Percentiles rank a stretch among this genome's conserved stretches.
These are phyloP conservation scores for Cordyceps militaris DNA, from an alignment of 2,329 filamentous ascomycete species.

Conservation along the genomic window DNA sequence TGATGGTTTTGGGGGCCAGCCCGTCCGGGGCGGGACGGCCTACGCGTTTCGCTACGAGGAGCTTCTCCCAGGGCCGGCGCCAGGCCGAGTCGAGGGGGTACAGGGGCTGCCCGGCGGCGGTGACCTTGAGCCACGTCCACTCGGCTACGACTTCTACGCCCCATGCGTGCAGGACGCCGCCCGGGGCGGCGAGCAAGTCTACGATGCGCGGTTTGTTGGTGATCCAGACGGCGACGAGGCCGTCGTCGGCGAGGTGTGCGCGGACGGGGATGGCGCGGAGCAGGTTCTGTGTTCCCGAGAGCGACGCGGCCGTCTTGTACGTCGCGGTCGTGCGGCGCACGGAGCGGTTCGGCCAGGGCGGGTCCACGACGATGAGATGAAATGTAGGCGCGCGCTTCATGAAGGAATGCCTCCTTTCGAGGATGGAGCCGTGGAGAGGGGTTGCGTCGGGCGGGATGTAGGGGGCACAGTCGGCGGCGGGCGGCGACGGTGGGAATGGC, in stretches of 20 bases:
- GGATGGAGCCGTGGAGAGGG: slow-evolving; percentile 44
- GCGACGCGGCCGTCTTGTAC: slow-evolving; percentile 40
- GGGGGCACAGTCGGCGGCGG: slow-evolving; percentile 7
- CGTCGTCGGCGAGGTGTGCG: slow-evolving; percentile 43
- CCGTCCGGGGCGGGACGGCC: slow-evolving; percentile 21
- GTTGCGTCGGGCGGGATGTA: slow-evolving; percentile 36
- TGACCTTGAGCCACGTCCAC: slow-evolving; percentile 76
- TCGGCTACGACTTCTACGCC: slow-evolving; percentile 59
- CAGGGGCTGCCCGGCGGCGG: slow-evolving; percentile 56
- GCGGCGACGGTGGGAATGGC: slow-evolving; percentile 1
- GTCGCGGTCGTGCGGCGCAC: slow-evolving; percentile 49
- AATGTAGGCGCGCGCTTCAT: slow-evolving; percentile 44
- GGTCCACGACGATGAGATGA: slow-evolving; percentile 64
- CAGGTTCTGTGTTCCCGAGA: slow-evolving; percentile 31
- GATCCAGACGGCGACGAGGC: slow-evolving; percentile 66
- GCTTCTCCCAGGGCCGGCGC: slow-evolving; percentile 71
- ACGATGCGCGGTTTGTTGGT: slow-evolving; percentile 62
- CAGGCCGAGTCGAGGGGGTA: slow-evolving; percentile 52
- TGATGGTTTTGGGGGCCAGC: slow-evolving; percentile 46
- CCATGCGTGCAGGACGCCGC: slow-evolving; percentile 59
- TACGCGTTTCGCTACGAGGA: slow-evolving; percentile 52
- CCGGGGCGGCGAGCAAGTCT: slow-evolving; percentile 45
- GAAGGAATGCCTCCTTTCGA: slow-evolving; percentile 34
- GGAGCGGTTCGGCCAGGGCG: slow-evolving; percentile 76
- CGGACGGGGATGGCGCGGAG: slow-evolving; percentile 51